phyloP scores from a whole-genome alignment of 2,329 filamentous ascomycete genomes.

The Cladophialophora psammophila region DNA sequence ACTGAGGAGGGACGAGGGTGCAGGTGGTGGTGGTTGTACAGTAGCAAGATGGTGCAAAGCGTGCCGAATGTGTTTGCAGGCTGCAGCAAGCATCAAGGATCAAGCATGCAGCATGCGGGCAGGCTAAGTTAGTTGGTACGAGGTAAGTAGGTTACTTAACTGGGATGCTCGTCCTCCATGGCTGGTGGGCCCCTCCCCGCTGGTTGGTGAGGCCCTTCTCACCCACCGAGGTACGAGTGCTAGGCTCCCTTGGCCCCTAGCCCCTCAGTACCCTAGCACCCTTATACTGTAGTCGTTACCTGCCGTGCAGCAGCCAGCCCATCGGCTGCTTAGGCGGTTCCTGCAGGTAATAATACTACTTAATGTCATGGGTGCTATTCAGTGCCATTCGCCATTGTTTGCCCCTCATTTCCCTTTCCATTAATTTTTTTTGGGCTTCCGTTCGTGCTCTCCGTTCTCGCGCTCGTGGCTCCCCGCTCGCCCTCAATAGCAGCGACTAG shows the following conservation, averaged over 20 bases:
- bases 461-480: background rate
- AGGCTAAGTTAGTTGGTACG: constrained; percentile 4
- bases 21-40: background rate
- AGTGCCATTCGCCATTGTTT: background rate
- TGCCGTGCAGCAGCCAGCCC: background rate
- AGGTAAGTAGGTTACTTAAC: background rate
- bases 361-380: too few relatives aligned
- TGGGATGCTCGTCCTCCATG: background rate
- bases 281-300: too few relatives aligned
- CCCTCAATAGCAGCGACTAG: background rate
- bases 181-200: background rate
- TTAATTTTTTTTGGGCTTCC: background rate
- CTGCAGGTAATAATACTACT: constrained; percentile 5
- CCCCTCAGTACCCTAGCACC: too few relatives aligned
- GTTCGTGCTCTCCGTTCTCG: background rate
- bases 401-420: background rate
- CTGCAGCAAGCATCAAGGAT: background rate
- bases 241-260: too few relatives aligned
- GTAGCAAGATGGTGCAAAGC: background rate
- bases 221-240: background rate
- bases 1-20: background rate
- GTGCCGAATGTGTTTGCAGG: background rate
- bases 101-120: constrained; percentile 3
- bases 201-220: background rate
- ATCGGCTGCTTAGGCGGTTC: constrained; percentile 1